These are phyloP conservation scores for Oidiodendron maius DNA, from an alignment of 495 filamentous ascomycete species.

Conservation along the genomic window DNA sequence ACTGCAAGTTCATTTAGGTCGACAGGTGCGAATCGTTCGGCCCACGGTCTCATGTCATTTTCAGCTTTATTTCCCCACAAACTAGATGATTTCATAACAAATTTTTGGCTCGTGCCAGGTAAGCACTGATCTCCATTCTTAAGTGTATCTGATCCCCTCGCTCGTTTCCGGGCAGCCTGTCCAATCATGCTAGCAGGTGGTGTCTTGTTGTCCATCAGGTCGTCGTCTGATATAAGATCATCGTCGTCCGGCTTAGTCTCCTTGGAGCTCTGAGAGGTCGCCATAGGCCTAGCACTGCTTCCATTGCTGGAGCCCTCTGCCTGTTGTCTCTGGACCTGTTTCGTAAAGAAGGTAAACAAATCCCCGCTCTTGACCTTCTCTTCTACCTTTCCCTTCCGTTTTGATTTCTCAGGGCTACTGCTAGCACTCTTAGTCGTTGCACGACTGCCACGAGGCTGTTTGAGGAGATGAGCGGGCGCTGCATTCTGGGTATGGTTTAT, in stretches of 20 bases:
- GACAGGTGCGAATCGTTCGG: slow-evolving; percentile 70
- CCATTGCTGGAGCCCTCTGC: slow-evolving; percentile 15
- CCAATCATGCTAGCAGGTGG: slow-evolving; percentile 36
- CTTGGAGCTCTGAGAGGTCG: slow-evolving; percentile 1
- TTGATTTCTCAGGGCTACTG: slow-evolving; percentile 43
- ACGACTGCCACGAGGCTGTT: slow-evolving; percentile 3
- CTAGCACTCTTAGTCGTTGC: slow-evolving; percentile 32
- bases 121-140: slow-evolving; percentile 10
- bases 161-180: slow-evolving; percentile 37
- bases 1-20: slow-evolving; percentile 80
- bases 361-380: slow-evolving; percentile 41
- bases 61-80: slow-evolving; percentile 14
- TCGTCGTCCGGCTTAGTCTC: slow-evolving; percentile 6
- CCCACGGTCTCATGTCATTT: slow-evolving; percentile 67
- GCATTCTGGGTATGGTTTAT: slow-evolving; percentile 20
- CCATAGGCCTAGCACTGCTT: slow-evolving; percentile 1
- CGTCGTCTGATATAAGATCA: slow-evolving; percentile 40
- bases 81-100: slow-evolving; percentile 25
- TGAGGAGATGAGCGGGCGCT: slow-evolving; percentile 16
- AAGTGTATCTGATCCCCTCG: slow-evolving; percentile 11
- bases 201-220: slow-evolving; percentile 39
- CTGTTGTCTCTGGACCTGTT: slow-evolving; percentile 37
- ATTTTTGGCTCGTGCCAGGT: slow-evolving; percentile 27
- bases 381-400: slow-evolving; percentile 27
- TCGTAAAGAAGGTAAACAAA: slow-evolving; percentile 46